Evolutionary conservation across 306 rosid genomes (phyloP), one percentile per base, ranked within the genome.

Genomic region (Sophora flavescens): DNA sequence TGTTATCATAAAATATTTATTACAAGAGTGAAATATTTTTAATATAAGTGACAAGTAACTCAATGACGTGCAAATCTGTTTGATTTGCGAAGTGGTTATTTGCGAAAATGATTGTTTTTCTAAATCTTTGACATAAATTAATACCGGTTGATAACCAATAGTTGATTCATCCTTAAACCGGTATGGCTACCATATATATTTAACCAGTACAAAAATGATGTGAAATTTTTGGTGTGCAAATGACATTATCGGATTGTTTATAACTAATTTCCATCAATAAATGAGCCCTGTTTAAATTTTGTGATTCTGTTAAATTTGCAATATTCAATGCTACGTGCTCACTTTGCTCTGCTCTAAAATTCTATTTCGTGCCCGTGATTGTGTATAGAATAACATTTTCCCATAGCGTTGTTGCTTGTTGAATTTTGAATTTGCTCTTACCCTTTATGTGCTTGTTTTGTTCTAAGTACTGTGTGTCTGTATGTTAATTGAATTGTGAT

Each of bases 1-100:
- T 22, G 22, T 22, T 22, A 22, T 30, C 32, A 30, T 30, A 30
- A 30, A 3, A 30, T 30, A 30, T 30, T 30, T 30, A 30, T 30
- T 30, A 41, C 10, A 41, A 41, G 11, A 41, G 2, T 41, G 11
- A 41, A 8, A 9, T 41, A 41, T 8, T 41, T 39, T 8, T 10
- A 41, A 10, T 41, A 9, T n/a, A 10, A 10, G 9, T 8, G 12
- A 41, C 13, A 12, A 47, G 39, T 71, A 58, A 6, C 22, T 22
- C 32, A 22, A 26, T 15, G 45, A 42, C 48, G 30, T 15, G 28
- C 33, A 60, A 64, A 74, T 82, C 68, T 50, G 53, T 26, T 32
- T 30, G 28, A 61, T 47, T 33, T 18, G 9, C 6, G 51, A 33
- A 16, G 18, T 1, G 13, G 9, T 71, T 44, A 35, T 35, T 35